Base-by-base conservation (phyloP, 2,329 filamentous ascomycete species). In the Apiospora rasikravindrae region DNA sequence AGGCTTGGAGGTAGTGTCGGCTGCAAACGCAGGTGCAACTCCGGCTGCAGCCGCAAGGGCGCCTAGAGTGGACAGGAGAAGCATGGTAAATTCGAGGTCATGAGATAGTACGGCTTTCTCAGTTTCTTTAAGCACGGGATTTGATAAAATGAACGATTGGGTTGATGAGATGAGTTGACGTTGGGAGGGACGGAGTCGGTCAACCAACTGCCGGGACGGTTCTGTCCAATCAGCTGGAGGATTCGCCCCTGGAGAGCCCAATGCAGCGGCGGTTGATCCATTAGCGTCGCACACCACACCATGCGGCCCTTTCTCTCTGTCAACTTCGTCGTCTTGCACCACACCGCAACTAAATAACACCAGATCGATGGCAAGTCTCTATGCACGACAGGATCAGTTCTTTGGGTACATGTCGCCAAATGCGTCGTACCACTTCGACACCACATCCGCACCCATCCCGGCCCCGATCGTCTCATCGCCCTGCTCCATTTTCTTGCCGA, bases 381-480 rank as follows among this genome's bases (percentile, higher is more conserved):
- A 49, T 49, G 8, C 13, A 51, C 49, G 24, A 14, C n/a, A 67
- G 7, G 14, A 24, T 45, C 42, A 67, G 4, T 67, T 24, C 22
- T 67, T 67, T 44, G 44, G 26, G 44, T 76, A 75, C 71, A 71
- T 73, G 61, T 72, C 73, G 24, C 83, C 84, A 79, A 85, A 82
- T 1, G 78, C 77, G 1, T 76, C 76, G 76, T 84, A 84, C 86
- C 87, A 88, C 37, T 77, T 81, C 1, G 83, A 79, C 3, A 88
- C 81, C 26, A 88, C 75, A 70, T 74, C 78, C 44, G 79, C 75
- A 8, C 80, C 83, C 76, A 81, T 80, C 0, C 88, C 87, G 0
- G 87, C 86, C 8, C 80, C 79, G 72, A 90, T 86, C 2, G 83
- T 85, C 69, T 88, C 86, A 10, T 85, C 81, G 0, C 86, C 87